These are phyloP conservation scores for Fusarium sp. DNA, from an alignment of 2,329 filamentous ascomycete genomes.

Conservation along the genomic window DNA sequence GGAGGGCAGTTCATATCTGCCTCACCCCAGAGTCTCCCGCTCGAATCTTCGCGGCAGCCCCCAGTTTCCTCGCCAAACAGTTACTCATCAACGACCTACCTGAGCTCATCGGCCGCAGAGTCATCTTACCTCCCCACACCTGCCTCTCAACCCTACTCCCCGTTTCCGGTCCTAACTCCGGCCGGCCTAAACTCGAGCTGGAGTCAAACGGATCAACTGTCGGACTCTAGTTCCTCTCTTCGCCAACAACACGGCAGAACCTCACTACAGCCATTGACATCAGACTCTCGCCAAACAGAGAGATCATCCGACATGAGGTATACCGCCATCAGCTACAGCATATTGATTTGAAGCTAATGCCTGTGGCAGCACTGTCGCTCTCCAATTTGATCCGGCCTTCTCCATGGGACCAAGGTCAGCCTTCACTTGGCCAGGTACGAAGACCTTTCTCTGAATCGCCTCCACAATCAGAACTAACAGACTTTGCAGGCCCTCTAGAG, in stretches of 20 bases:
- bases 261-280: slow-evolving; percentile 24
- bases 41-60: slow-evolving; percentile 34
- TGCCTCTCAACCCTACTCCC: slow-evolving; percentile 40
- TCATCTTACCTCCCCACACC: slow-evolving; percentile 41
- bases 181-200: slow-evolving; percentile 36
- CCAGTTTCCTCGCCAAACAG: slow-evolving; percentile 37
- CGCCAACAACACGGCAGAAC: slow-evolving; percentile 25
- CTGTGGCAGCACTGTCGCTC: slow-evolving; percentile 55
- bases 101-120: slow-evolving; percentile 37
- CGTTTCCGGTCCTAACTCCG: slow-evolving; percentile 38
- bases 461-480: slow-evolving; percentile 1
- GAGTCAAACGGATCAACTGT: slow-evolving; percentile 35
- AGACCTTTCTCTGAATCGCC: slow-evolving; percentile 1
- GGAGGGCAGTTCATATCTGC: slow-evolving; percentile 36
- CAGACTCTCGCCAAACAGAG: slow-evolving; percentile 21
- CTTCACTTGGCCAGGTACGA: slow-evolving; percentile 60
- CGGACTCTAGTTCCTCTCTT: slow-evolving; percentile 30
- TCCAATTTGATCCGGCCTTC: slow-evolving; percentile 61
- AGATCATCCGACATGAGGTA: slow-evolving; percentile 41
- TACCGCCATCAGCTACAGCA: background rate
- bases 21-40: slow-evolving; percentile 38
- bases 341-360: slow-evolving; percentile 20
- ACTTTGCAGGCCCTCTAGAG: slow-evolving; percentile 47
- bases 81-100: slow-evolving; percentile 38
- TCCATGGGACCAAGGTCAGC: slow-evolving; percentile 60